Conservation (phyloP, 75 land plant species). For the Cryptomeria japonica region DNA sequence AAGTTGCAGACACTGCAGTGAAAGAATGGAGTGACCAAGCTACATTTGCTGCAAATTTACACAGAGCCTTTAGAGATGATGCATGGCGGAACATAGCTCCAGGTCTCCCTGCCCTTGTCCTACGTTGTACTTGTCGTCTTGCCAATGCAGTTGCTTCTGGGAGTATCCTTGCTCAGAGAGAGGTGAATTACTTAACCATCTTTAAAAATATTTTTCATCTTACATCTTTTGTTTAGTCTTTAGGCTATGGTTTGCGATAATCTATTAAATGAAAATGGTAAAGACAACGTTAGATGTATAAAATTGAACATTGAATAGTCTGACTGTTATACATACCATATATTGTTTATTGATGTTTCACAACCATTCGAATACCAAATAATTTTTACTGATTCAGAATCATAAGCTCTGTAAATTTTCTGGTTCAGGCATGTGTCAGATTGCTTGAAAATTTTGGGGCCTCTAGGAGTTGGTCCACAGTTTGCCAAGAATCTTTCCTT, state of each 20-base stretch:
- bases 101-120: constrained; percentile 65
- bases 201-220: not conserved
- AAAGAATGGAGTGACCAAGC: constrained; percentile 92
- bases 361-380: not conserved
- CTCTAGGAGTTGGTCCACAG: not conserved
- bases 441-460: not conserved
- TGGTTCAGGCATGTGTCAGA: not conserved
- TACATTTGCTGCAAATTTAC: constrained; percentile 68
- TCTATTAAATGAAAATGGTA: not conserved
- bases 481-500: not conserved
- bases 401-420: not conserved
- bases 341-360: not conserved
- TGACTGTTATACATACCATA: not conserved
- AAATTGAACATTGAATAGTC: not conserved
- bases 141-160: constrained; percentile 83
- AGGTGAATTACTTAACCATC: constrained; percentile 34
- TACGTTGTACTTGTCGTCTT: constrained; percentile 68
- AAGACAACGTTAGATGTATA: not conserved
- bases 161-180: constrained; percentile 55
- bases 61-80: constrained; percentile 81
- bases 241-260: not conserved
- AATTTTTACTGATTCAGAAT: not conserved
- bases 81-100: constrained; percentile 88
- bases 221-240: not conserved
- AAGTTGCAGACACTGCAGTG: constrained; percentile 80